phyloP scores from a whole-genome alignment of 371 early-diverging fungal species.

The Saksenaea vasiformis region DNA sequence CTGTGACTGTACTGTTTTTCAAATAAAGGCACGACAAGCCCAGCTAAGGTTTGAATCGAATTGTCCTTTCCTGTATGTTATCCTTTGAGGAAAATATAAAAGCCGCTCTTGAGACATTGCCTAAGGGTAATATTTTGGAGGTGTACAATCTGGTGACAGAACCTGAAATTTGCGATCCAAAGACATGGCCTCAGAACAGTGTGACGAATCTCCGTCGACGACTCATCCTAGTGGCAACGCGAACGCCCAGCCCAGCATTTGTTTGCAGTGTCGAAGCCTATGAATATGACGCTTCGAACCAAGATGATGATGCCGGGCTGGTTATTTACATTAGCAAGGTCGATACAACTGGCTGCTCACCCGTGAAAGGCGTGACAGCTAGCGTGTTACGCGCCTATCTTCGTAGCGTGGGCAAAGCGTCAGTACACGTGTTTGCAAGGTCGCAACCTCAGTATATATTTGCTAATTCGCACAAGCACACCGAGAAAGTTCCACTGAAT shows the following conservation, averaged over 20 bases:
- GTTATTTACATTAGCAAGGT: slow-evolving; percentile 64
- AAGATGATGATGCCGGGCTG: background rate
- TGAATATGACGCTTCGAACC: slow-evolving; percentile 23
- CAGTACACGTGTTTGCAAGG: slow-evolving; percentile 77
- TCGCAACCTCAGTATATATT: slow-evolving; percentile 89
- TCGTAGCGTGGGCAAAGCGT: slow-evolving; percentile 26
- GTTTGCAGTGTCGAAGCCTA: slow-evolving; percentile 39
- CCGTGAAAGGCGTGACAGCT: slow-evolving; percentile 24
- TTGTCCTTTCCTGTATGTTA: background rate
- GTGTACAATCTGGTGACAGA: background rate
- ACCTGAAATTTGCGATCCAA: background rate
- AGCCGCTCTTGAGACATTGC: background rate
- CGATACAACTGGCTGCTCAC: slow-evolving; percentile 56
- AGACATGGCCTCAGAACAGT: background rate
- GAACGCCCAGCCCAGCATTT: slow-evolving; percentile 2
- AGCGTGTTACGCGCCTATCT: slow-evolving; percentile 55
- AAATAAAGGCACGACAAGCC: background rate
- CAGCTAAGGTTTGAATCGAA: background rate
- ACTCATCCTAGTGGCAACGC: slow-evolving; percentile 11
- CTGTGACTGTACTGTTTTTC: background rate
- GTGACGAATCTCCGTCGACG: slow-evolving; percentile 1
- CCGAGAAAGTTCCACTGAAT: slow-evolving; percentile 55
- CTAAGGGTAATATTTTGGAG: background rate
- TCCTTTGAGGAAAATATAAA: background rate
- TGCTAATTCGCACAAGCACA: slow-evolving; percentile 65